These are phyloP conservation scores for Cunninghamia lanceolata DNA, from an alignment of 75 land plant species.

Conservation along the genomic window DNA sequence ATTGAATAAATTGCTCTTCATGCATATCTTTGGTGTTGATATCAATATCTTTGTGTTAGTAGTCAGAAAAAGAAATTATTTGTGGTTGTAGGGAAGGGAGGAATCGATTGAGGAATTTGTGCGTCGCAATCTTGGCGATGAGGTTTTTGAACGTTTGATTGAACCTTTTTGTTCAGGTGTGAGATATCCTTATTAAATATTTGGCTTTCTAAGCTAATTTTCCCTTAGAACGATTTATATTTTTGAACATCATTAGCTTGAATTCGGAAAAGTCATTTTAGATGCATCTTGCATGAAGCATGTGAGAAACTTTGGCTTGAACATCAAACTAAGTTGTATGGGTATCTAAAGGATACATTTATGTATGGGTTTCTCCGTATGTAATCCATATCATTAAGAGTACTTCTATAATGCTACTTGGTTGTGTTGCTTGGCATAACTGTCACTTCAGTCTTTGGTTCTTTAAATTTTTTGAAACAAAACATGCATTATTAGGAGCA, in stretches of 20 bases:
- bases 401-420: neutral
- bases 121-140: constrained; percentile 90
- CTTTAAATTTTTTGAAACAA: too few relatives aligned
- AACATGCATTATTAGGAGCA: neutral
- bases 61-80: neutral
- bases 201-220: neutral
- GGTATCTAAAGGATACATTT: neutral
- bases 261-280: neutral
- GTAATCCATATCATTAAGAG: neutral
- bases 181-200: neutral
- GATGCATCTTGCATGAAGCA: neutral
- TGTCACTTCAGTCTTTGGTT: neutral
- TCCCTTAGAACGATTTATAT: neutral
- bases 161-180: constrained; percentile 98
- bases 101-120: constrained; percentile 98
- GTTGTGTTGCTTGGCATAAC: neutral
- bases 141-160: constrained; percentile 92
- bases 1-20: neutral
- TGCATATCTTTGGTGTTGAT: neutral
- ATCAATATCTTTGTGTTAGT: neutral
- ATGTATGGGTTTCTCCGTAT: neutral
- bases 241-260: neutral
- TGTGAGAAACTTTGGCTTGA: neutral
- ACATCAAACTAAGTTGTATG: neutral
- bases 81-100: constrained; percentile 73